Evolutionary conservation across 352 stramenopile species (phyloP).

Genomic region (Peronosclerospora sorghi): DNA sequence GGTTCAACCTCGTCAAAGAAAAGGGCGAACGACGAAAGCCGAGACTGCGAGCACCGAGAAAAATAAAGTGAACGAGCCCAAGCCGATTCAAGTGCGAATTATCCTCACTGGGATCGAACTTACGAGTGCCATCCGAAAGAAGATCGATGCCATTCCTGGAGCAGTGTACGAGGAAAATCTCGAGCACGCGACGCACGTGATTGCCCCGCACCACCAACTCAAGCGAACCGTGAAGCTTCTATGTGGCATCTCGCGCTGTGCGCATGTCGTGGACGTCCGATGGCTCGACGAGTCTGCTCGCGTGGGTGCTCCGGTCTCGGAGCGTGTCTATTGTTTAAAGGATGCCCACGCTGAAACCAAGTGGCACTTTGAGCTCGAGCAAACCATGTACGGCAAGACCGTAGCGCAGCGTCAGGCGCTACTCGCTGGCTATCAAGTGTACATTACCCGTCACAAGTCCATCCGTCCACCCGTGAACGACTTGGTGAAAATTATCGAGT

Average conservation of each 20-base stretch:
- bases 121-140: conserved; percentile 27
- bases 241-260: conserved; percentile 40
- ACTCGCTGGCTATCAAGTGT: conserved; percentile 27
- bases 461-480: conserved; percentile 35
- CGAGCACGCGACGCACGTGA: conserved; percentile 33
- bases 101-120: conserved; percentile 42
- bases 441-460: conserved; percentile 44
- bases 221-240: conserved; percentile 55
- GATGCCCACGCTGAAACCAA: conserved; percentile 34
- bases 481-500: conserved; percentile 43
- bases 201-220: conserved; percentile 30
- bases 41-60: conserved; percentile 14
- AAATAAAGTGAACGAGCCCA: conserved; percentile 6
- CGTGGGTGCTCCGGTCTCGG: conserved; percentile 21
- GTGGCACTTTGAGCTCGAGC: conserved; percentile 36
- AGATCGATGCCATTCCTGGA: conserved; percentile 30
- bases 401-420: conserved; percentile 21
- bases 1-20: conserved; percentile 27
- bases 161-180: conserved; percentile 37
- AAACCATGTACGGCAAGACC: conserved; percentile 38
- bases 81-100: conserved; percentile 18
- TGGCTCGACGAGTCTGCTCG: conserved; percentile 48
- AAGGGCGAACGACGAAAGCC: conserved; percentile 28
- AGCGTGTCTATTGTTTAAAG: conserved; percentile 29
- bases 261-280: conserved; percentile 40